phyloP scores from a whole-genome alignment of 2,329 filamentous ascomycete species.

The Microsporum ferrugineum region DNA sequence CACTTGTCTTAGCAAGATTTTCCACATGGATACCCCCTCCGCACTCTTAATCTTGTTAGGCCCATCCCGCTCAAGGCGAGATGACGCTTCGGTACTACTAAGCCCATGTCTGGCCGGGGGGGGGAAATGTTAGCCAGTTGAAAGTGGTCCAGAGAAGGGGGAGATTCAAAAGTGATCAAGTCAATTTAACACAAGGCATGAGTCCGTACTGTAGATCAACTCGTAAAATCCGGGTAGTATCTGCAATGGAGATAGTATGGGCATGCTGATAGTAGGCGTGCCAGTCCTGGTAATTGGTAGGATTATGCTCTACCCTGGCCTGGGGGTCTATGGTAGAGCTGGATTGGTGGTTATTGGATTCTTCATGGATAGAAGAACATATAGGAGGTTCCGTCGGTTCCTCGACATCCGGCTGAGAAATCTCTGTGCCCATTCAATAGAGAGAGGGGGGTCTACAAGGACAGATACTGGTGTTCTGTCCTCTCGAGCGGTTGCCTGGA shows the following conservation, averaged over 20 bases:
- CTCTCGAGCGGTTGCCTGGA: not conserved
- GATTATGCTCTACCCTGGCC: constrained; percentile 3
- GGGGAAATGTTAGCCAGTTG: not conserved
- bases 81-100: constrained; percentile 49
- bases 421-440: constrained; percentile 33
- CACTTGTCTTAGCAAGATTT: constrained; percentile 65
- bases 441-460: constrained; percentile 6
- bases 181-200: not conserved
- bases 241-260: constrained; percentile 18
- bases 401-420: constrained; percentile 29
- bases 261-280: constrained; percentile 16
- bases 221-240: constrained; percentile 16
- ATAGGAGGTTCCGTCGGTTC: constrained; percentile 33
- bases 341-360: constrained; percentile 15
- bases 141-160: not conserved
- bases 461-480: constrained; percentile 2
- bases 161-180: not conserved
- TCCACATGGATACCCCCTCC: constrained; percentile 60
- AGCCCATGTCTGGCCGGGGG: constrained; percentile 45
- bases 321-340: constrained; percentile 16
- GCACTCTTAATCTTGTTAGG: constrained; percentile 60
- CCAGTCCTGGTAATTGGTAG: constrained; percentile 7
- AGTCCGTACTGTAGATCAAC: constrained; percentile 20
- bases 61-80: constrained; percentile 55
- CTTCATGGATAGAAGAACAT: constrained; percentile 23